A percentile compares a stretch with the other conserved stretches of the same genome.
These are phyloP conservation scores for Ogataea degrootiae DNA, from an alignment of 805 yeast genomes.

Conservation along the genomic window DNA sequence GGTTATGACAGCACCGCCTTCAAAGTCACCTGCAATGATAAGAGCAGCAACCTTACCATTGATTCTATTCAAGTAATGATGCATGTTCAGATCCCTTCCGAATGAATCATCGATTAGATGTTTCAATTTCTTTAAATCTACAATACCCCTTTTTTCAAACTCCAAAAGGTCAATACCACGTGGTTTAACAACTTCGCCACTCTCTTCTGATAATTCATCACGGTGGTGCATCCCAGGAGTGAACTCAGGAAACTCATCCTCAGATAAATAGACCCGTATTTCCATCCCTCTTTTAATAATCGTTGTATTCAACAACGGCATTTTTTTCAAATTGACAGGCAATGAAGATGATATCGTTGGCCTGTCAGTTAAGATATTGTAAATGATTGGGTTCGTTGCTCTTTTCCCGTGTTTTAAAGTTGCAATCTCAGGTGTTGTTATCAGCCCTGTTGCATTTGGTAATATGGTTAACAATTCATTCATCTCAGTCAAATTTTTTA, in stretches of 20 bases:
- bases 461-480: constrained; percentile 45
- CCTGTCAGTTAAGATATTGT: constrained; percentile 87
- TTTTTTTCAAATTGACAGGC: constrained; percentile 56
- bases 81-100: constrained; percentile 57
- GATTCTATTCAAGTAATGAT: constrained; percentile 64
- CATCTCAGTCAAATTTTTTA: constrained; percentile 66
- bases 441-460: constrained; percentile 65
- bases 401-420: constrained; percentile 32
- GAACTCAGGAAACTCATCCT: constrained; percentile 4
- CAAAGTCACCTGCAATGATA: constrained; percentile 88
- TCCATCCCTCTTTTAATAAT: constrained; percentile 73
- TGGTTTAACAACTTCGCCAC: background rate
- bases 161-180: constrained; percentile 37
- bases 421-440: constrained; percentile 80
- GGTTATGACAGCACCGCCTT: constrained; percentile 90
- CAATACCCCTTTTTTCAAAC: constrained; percentile 31
- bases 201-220: too few relatives aligned
- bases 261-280: constrained; percentile 38
- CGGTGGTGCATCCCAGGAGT: constrained; percentile 9
- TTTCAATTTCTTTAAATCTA: constrained; percentile 57
- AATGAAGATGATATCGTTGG: constrained; percentile 87
- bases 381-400: constrained; percentile 76
- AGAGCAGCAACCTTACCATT: constrained; percentile 65
- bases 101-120: constrained; percentile 75
- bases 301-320: constrained; percentile 70